Percentiles rank a stretch among this genome's conserved stretches.
phyloP scores from a whole-genome alignment of 1,139 yeast species.

The Saccharomyces hybrid region DNA sequence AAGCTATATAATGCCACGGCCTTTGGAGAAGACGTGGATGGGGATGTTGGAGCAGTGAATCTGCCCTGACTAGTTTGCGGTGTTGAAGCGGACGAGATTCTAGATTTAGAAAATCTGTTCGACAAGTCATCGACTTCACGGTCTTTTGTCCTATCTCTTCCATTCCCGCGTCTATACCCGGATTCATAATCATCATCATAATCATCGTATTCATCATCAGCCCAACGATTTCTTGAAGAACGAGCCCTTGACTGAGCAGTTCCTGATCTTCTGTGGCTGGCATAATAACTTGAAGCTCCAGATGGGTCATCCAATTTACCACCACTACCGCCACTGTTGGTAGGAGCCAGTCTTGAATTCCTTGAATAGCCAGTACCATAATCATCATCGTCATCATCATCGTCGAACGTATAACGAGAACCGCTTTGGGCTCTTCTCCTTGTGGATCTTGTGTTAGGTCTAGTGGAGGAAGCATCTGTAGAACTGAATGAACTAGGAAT shows the following conservation, averaged over 20 bases:
- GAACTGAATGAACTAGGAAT: constrained; percentile 30
- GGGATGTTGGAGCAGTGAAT: constrained; percentile 37
- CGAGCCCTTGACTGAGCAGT: constrained; percentile 6
- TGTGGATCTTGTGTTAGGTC: constrained; percentile 26
- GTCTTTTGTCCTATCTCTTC: constrained; percentile 11
- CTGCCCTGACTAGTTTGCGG: constrained; percentile 14
- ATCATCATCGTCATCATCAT: constrained; percentile 9
- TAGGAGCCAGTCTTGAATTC: constrained; percentile 4
- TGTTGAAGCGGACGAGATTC: constrained; percentile 26
- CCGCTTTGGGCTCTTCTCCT: constrained; percentile 27
- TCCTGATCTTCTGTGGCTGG: constrained; percentile 18
- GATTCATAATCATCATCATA: constrained; percentile 6
- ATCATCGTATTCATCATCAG: constrained; percentile 60
- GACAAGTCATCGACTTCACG: constrained; percentile 33
- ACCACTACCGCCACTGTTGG: constrained; percentile 10
- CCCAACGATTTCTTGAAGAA: constrained; percentile 47
- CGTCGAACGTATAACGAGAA: constrained; percentile 30
- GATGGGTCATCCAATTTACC: constrained; percentile 23
- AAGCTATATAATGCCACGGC: constrained; percentile 88
- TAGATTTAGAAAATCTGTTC: constrained; percentile 29
- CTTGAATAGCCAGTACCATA: constrained; percentile 5
- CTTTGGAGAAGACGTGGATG: constrained; percentile 48
- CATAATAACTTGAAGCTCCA: constrained; percentile 34
- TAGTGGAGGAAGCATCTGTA: constrained; percentile 19
- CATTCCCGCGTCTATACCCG: constrained; percentile 9